These are phyloP conservation scores for Phytophthora quininea DNA, from an alignment of 352 stramenopile genomes.

Conservation along the genomic window DNA sequence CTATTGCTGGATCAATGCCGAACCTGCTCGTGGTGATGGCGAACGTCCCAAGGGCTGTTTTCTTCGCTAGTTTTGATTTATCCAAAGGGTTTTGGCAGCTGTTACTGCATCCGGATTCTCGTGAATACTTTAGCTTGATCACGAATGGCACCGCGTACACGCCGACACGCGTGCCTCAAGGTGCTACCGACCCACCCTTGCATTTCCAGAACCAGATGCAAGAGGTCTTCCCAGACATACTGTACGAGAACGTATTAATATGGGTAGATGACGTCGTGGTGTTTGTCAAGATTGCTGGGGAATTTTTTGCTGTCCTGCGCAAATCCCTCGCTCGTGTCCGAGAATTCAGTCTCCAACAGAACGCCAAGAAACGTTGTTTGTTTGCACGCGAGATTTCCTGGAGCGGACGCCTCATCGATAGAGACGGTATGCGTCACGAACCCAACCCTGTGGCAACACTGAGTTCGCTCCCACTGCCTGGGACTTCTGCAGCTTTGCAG, in stretches of 20 bases:
- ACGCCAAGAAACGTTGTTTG: conserved; percentile 20
- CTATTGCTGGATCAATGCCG: background rate
- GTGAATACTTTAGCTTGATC: conserved; percentile 24
- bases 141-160: conserved; percentile 22
- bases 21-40: background rate
- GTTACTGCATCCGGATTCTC: conserved; percentile 6
- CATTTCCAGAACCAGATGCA: conserved; percentile 23
- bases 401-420: conserved; percentile 27
- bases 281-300: conserved; percentile 12
- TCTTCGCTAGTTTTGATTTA: conserved; percentile 20
- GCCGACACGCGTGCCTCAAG: conserved; percentile 10
- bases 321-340: conserved; percentile 16
- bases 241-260: conserved; percentile 19
- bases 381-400: conserved; percentile 18
- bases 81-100: conserved; percentile 31
- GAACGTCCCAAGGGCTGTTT: background rate
- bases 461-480: conserved; percentile 11
- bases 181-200: conserved; percentile 5
- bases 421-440: conserved; percentile 17
- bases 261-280: conserved; percentile 37
- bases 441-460: conserved; percentile 6
- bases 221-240: conserved; percentile 2
- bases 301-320: conserved; percentile 17
- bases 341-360: conserved; percentile 24
- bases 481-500: conserved; percentile 18